Evolutionary conservation across 495 filamentous ascomycete genomes (phyloP), one percentile per base, ranked within the genome.

Genomic region (Xylaria cubensis): DNA sequence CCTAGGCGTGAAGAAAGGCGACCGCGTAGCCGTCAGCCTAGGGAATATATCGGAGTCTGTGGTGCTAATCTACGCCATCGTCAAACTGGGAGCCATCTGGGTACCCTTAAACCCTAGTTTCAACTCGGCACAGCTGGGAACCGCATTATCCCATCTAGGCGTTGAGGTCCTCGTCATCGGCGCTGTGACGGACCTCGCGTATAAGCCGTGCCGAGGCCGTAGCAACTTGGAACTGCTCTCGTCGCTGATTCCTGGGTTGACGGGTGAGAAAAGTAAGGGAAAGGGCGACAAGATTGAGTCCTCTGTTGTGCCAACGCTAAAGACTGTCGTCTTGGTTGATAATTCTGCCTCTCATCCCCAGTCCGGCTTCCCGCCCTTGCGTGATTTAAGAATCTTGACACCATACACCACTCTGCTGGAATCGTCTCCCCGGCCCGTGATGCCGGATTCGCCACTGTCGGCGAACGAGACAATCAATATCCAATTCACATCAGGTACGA

Each of bases 401-500:
- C 84, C 83, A 0, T 97, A 90, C 74, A 81, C 88, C 4, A 72
- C 86, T 29, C 79, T 92, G 17, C 69, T 88, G 48, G 46, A 69
- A 64, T 42, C 79, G 85, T 34, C 79, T 80, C 29, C 80, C 80
- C 51, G 86, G 79, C 44, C 77, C 3, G 66, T 87, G 13, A 74
- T 63, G 29, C 84, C 87, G 0, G 85, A 86, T 76, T 19, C 79
- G 53, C 79, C 83, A 1, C 85, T 98, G 21, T 82, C 84, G 15
- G 84, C 88, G 0, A 76, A 89, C 70, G 96, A 99, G 19, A 89
- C 92, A 3, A 90, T 97, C 56, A 98, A 98, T 78, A 97, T 99
- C 74, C 96, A 99, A 78, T 99, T 98, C 81, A 99, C 96, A 9
- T 95, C 92, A 8, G 96, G 95, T 36, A 99, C 95, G 8, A 99